Conservation (phyloP, 225 moss, liverwort and hornwort genomes). For the Asterella californica region DNA sequence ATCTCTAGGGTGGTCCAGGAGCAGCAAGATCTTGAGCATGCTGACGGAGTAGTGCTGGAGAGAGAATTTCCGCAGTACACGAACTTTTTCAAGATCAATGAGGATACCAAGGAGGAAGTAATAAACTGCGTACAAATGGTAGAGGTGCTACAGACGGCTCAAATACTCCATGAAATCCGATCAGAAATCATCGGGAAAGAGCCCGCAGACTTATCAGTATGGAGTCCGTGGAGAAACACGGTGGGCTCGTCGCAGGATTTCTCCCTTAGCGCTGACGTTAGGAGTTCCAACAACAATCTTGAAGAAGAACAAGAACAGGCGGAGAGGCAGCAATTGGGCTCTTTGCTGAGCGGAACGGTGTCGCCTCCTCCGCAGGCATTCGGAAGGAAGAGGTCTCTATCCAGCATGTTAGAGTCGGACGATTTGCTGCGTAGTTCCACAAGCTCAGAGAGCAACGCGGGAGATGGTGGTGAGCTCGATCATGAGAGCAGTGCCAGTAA, state of each 20-base stretch:
- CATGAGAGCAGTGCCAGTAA: slow-evolving; percentile 2
- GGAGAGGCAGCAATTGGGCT: slow-evolving; percentile 31
- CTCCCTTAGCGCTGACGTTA: slow-evolving; percentile 3
- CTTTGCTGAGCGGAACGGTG: slow-evolving; percentile 20
- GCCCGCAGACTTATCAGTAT: slow-evolving; percentile 3
- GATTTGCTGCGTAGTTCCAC: slow-evolving; percentile 15
- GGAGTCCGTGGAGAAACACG: slow-evolving; percentile 5
- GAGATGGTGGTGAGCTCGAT: background rate
- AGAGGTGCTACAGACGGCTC: slow-evolving; percentile 25
- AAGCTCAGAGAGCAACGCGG: slow-evolving; percentile 26
- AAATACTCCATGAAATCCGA: slow-evolving; percentile 20
- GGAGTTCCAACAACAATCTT: background rate
- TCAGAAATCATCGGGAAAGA: background rate
- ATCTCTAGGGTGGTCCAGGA: slow-evolving; percentile 19
- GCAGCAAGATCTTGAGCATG: background rate
- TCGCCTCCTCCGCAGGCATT: slow-evolving; percentile 1
- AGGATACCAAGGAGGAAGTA: slow-evolving; percentile 16
- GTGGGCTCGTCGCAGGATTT: slow-evolving; percentile 18
- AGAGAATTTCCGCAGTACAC: slow-evolving; percentile 5
- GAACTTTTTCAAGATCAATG: slow-evolving; percentile 20
- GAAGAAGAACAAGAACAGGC: background rate
- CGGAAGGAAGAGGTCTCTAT: slow-evolving; percentile 34
- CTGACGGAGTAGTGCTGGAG: slow-evolving; percentile 5
- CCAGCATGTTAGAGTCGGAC: slow-evolving; percentile 32
- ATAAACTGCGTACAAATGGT: slow-evolving; percentile 16